Conservation (phyloP, 2,329 filamentous ascomycete species). For the Claviceps sp. region DNA sequence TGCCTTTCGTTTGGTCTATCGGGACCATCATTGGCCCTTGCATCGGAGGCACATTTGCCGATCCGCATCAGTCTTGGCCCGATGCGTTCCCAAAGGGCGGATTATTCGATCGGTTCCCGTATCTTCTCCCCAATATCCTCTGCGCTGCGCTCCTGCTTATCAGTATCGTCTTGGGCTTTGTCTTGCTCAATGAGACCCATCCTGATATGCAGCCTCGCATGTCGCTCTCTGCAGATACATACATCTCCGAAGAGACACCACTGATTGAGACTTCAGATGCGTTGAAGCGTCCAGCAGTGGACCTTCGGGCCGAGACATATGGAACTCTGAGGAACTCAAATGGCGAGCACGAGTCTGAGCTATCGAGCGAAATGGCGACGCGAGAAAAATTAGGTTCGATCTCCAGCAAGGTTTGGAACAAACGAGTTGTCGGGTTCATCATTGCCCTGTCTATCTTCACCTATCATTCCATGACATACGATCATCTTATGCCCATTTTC, state of each 20-base stretch:
- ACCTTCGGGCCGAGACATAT: slow-evolving; percentile 67
- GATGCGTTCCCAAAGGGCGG: slow-evolving; percentile 50
- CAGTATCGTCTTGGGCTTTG: slow-evolving; percentile 68
- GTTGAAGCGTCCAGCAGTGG: slow-evolving; percentile 57
- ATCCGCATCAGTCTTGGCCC: slow-evolving; percentile 64
- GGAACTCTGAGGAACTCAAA: slow-evolving; percentile 47
- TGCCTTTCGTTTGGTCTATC: slow-evolving; percentile 90
- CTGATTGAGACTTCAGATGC: slow-evolving; percentile 64
- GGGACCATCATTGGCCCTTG: slow-evolving; percentile 82
- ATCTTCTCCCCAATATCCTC: slow-evolving; percentile 77
- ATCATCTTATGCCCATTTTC: slow-evolving; percentile 85
- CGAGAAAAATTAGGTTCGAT: slow-evolving; percentile 21
- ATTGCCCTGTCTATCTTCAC: slow-evolving; percentile 81
- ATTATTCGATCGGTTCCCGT: slow-evolving; percentile 69
- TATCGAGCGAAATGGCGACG: slow-evolving; percentile 13
- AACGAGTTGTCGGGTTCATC: slow-evolving; percentile 60
- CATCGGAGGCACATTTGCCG: slow-evolving; percentile 76
- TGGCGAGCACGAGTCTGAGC: slow-evolving; percentile 34
- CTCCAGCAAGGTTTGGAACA: slow-evolving; percentile 32
- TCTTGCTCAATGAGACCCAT: slow-evolving; percentile 79
- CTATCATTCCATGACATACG: slow-evolving; percentile 91
- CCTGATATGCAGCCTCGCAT: slow-evolving; percentile 58
- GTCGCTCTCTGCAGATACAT: slow-evolving; percentile 32
- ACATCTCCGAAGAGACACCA: slow-evolving; percentile 54
- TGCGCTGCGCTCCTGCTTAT: slow-evolving; percentile 64